These are phyloP conservation scores for Termitomyces sp. DNA, from an alignment of 768 basidiomycete genomes.

Conservation along the genomic window DNA sequence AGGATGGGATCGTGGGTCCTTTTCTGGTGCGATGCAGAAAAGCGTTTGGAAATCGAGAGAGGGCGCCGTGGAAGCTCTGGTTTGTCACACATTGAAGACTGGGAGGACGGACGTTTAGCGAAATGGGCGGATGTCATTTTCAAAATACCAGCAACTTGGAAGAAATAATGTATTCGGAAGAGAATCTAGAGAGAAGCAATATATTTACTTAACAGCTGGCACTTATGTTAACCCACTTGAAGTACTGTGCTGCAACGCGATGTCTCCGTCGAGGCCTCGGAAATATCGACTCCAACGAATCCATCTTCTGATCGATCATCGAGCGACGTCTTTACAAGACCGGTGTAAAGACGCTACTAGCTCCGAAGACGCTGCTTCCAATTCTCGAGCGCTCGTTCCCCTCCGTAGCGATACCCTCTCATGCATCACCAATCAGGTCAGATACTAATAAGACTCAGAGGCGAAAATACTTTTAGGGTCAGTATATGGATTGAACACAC, in stretches of 20 bases:
- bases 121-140: constrained; percentile 64
- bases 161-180: constrained; percentile 20
- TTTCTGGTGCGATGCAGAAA: constrained; percentile 99
- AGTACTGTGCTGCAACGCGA: not conserved
- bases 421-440: too few species aligned
- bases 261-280: constrained; percentile 12
- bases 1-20: constrained; percentile 84
- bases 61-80: constrained; percentile 57
- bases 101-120: constrained; percentile 67
- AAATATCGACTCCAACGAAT: constrained; percentile 10
- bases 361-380: too few species aligned
- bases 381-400: too few species aligned
- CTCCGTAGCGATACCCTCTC: too few species aligned
- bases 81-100: constrained; percentile 67
- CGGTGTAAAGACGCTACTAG: too few species aligned
- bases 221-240: not conserved
- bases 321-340: constrained; percentile 26
- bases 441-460: too few species aligned
- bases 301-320: constrained; percentile 29
- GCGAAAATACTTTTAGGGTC: too few species aligned
- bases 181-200: not conserved
- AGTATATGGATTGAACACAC: too few species aligned
- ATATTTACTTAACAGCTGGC: not conserved
- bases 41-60: constrained; percentile 65
- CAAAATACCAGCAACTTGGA: constrained; percentile 80